Conservation (phyloP, 805 yeast genomes). For the Tetrapisispora phaffii region DNA sequence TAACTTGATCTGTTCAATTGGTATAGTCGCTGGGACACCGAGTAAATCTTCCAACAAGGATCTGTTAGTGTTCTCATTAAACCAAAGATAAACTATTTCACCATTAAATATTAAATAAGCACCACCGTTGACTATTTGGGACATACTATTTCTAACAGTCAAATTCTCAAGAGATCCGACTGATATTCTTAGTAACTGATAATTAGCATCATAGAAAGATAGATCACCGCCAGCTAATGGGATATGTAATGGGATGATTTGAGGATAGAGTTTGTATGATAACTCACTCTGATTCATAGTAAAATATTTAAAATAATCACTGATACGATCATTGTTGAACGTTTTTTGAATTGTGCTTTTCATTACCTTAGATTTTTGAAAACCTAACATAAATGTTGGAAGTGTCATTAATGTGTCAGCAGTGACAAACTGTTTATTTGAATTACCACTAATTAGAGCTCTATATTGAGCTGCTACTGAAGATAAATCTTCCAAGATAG, state of each 20-base stretch:
- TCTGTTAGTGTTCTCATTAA: constrained; percentile 60
- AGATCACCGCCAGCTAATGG: constrained; percentile 46
- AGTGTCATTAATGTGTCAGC: constrained; percentile 73
- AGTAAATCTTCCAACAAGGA: constrained; percentile 64
- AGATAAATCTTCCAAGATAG: constrained; percentile 43
- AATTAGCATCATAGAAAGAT: constrained; percentile 34
- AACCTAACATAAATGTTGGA: constrained; percentile 55
- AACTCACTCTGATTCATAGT: constrained; percentile 44
- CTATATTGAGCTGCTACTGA: constrained; percentile 55
- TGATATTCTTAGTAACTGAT: constrained; percentile 32
- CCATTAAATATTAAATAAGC: constrained; percentile 74
- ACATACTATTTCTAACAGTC: constrained; percentile 32
- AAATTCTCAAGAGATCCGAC: constrained; percentile 38
- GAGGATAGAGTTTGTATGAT: constrained; percentile 66
- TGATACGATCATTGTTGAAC: constrained; percentile 56
- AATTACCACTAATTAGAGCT: constrained; percentile 34
- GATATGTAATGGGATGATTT: constrained; percentile 62
- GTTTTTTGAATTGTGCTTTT: constrained; percentile 29
- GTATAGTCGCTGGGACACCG: constrained; percentile 38
- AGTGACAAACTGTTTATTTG: constrained; percentile 49
- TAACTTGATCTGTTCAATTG: constrained; percentile 18
- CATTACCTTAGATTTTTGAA: constrained; percentile 61
- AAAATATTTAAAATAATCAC: constrained; percentile 35
- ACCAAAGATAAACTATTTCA: constrained; percentile 45
- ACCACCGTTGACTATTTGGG: constrained; percentile 48